These are phyloP conservation scores for Diplodia mutila DNA, from an alignment of 2,329 filamentous ascomycete species.

Conservation along the genomic window DNA sequence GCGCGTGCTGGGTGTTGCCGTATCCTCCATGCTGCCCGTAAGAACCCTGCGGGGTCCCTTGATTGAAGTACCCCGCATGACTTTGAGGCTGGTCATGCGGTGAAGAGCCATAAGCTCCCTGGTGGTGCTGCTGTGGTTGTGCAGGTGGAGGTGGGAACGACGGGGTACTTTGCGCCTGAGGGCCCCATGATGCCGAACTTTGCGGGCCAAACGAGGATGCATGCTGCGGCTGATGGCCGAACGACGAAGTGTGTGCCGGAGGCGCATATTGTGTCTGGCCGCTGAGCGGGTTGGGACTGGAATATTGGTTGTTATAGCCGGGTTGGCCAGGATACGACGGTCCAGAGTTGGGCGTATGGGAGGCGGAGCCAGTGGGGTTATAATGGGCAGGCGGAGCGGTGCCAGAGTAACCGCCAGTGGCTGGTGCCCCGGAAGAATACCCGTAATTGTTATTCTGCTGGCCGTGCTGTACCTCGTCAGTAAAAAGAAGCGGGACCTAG, in stretches of 20 bases:
- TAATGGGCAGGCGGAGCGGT: slow-evolving; percentile 66
- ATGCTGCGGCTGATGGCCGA: slow-evolving; percentile 8
- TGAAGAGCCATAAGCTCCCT: slow-evolving; percentile 6
- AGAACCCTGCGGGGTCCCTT: neutral
- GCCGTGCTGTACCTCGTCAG: slow-evolving; percentile 11
- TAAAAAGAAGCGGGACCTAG: neutral
- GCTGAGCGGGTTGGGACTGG: slow-evolving; percentile 7
- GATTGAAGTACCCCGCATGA: slow-evolving; percentile 18
- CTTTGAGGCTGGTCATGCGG: neutral
- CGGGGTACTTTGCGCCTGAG: neutral
- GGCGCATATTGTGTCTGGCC: slow-evolving; percentile 34
- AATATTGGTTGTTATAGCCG: slow-evolving; percentile 10
- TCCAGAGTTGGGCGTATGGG: slow-evolving; percentile 18
- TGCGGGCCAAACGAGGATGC: slow-evolving; percentile 21
- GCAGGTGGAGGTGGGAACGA: slow-evolving; percentile 22
- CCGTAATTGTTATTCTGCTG: slow-evolving; percentile 59
- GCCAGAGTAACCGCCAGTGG: slow-evolving; percentile 61
- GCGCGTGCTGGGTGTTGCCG: neutral
- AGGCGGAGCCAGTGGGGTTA: slow-evolving; percentile 20
- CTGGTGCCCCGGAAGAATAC: slow-evolving; percentile 61
- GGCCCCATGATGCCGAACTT: slow-evolving; percentile 1
- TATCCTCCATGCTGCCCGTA: slow-evolving; percentile 18
- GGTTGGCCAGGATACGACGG: slow-evolving; percentile 22
- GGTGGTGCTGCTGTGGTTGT: slow-evolving; percentile 15
- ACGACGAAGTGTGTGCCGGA: slow-evolving; percentile 4